Conservation (phyloP, 148 eudicot species). For the Agrostemma githago region DNA sequence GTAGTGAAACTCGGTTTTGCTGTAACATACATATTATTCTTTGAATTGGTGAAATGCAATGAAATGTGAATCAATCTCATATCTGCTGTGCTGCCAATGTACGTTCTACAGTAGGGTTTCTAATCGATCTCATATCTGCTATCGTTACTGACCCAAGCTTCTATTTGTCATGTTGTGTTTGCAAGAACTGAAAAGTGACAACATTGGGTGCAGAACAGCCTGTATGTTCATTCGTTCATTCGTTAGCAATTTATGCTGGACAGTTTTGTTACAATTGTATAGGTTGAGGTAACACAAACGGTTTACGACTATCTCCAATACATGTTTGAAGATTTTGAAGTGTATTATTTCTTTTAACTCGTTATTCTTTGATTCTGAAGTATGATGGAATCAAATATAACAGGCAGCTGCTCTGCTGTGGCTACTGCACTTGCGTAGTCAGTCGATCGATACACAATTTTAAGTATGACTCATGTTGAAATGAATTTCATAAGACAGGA, state of each 20-base stretch:
- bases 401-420: too few species aligned
- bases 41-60: slow-evolving; percentile 27
- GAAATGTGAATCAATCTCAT: slow-evolving; percentile 10
- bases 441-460: neutral
- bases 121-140: neutral
- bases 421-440: too few species aligned
- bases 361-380: too few species aligned
- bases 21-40: slow-evolving; percentile 33
- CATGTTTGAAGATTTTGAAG: neutral
- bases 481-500: too few species aligned
- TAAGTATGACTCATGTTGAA: too few species aligned
- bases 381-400: too few species aligned
- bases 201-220: neutral
- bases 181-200: neutral
- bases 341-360: too few species aligned
- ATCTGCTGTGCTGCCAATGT: neutral
- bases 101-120: neutral
- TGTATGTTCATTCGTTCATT: neutral
- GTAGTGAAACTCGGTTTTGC: slow-evolving; percentile 31
- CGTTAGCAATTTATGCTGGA: neutral
- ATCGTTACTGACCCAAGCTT: neutral
- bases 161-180: neutral
- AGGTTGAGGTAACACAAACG: neutral
- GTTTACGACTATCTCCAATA: neutral
- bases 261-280: too few species aligned